A percentile compares a stretch with the other conserved stretches of the same genome.
Evolutionary conservation across 441 rosid species (phyloP).

Genomic region (Biscutella laevigata): DNA sequence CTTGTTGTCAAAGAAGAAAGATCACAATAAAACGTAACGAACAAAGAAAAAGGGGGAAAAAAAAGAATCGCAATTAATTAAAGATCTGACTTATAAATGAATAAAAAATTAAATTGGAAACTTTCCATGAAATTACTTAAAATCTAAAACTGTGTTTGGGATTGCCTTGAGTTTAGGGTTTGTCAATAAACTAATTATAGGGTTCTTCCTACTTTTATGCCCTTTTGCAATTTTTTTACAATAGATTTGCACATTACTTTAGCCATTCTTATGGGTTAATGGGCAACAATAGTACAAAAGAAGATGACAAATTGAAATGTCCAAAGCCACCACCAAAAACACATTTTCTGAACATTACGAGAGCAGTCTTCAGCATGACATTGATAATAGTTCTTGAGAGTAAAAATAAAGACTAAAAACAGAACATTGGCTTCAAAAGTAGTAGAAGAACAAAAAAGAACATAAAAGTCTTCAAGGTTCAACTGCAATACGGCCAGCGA

Average conservation of each 20-base stretch:
- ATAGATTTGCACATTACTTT: too few relatives aligned
- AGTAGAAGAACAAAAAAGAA: slow-evolving; percentile 12
- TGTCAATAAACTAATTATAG: slow-evolving; percentile 31
- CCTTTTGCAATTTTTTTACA: neutral
- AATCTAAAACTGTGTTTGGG: slow-evolving; percentile 37
- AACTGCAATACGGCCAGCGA: slow-evolving; percentile 55
- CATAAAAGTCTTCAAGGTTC: slow-evolving; percentile 21
- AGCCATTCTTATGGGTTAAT: too few relatives aligned
- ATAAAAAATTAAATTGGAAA: slow-evolving; percentile 17
- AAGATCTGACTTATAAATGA: slow-evolving; percentile 6
- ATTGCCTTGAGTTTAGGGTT: slow-evolving; percentile 27
- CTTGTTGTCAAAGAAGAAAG: slow-evolving; percentile 16
- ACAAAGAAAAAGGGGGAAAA: neutral
- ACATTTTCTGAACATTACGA: slow-evolving; percentile 5
- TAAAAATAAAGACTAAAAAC: slow-evolving; percentile 14
- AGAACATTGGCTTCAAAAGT: slow-evolving; percentile 14
- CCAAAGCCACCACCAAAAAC: neutral
- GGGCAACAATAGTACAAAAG: too few relatives aligned
- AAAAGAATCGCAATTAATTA: slow-evolving; percentile 8
- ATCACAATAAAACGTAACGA: neutral
- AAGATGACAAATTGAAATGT: neutral
- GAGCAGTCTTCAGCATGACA: slow-evolving; percentile 9
- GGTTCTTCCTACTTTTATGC: slow-evolving; percentile 33
- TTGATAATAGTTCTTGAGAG: neutral
- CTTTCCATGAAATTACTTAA: slow-evolving; percentile 18